Conservation (phyloP, 192 early-diverging fungal species). For the Podila epicladia region DNA sequence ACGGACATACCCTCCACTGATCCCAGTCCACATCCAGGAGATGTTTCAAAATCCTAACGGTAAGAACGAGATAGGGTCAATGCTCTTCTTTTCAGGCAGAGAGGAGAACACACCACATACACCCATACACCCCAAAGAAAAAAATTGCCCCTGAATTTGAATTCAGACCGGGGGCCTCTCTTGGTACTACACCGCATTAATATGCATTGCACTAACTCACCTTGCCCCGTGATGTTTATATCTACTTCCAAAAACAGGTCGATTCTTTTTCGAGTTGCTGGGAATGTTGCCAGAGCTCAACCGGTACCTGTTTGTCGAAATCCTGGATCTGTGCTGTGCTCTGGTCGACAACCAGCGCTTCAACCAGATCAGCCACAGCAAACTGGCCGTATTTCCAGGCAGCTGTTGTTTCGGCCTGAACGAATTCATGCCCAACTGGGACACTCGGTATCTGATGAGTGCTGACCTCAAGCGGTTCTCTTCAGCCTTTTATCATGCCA, state of each 20-base stretch:
- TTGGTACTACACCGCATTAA: neutral
- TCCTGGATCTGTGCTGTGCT: constrained; percentile 42
- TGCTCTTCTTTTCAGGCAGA: too few relatives aligned
- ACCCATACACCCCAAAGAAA: neutral
- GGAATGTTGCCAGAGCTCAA: constrained; percentile 48
- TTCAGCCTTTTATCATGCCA: constrained; percentile 38
- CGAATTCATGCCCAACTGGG: constrained; percentile 42
- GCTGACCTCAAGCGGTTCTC: constrained; percentile 30
- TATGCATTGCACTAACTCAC: neutral
- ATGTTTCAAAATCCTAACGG: constrained; percentile 51
- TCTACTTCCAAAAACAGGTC: constrained; percentile 6
- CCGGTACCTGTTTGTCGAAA: constrained; percentile 44
- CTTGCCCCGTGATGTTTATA: neutral
- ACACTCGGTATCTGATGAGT: constrained; percentile 32
- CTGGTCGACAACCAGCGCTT: constrained; percentile 34
- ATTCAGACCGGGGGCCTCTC: neutral
- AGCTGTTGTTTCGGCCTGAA: constrained; percentile 39
- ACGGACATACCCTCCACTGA: constrained; percentile 38
- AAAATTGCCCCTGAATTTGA: too few relatives aligned
- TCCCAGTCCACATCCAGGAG: constrained; percentile 45
- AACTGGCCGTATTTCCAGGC: constrained; percentile 39
- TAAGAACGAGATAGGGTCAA: constrained; percentile 5
- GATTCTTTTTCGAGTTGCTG: constrained; percentile 45
- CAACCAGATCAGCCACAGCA: constrained; percentile 43
- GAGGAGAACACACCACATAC: neutral